These are phyloP conservation scores for Ophiosphaerella korrae DNA, from an alignment of 2,329 filamentous ascomycete genomes.

Conservation along the genomic window DNA sequence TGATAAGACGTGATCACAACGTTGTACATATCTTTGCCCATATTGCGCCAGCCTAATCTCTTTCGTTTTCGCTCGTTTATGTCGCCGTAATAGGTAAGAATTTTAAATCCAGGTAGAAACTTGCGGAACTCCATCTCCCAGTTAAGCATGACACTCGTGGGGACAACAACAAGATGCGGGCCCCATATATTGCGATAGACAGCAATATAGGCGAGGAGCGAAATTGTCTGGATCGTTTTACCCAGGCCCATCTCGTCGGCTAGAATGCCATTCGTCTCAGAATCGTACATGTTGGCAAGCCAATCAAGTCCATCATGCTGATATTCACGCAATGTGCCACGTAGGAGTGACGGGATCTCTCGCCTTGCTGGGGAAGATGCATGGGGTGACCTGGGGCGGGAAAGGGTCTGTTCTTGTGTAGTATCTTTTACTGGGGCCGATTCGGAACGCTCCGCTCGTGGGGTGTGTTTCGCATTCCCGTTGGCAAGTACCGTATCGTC, in stretches of 20 bases:
- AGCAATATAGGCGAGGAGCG: conserved; percentile 88
- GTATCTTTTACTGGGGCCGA: conserved; percentile 19
- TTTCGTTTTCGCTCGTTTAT: conserved; percentile 91
- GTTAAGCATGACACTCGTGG: conserved; percentile 97
- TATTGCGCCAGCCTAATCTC: conserved; percentile 89
- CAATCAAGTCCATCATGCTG: conserved; percentile 97
- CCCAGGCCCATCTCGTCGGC: conserved; percentile 98
- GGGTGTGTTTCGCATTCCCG: conserved; percentile 9
- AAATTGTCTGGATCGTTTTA: conserved; percentile 98
- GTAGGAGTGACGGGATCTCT: conserved; percentile 65
- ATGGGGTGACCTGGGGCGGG: conserved; percentile 30
- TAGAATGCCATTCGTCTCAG: conserved; percentile 92
- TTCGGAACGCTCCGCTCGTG: conserved; percentile 20
- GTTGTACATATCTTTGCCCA: conserved; percentile 80
- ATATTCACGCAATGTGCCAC: conserved; percentile 90
- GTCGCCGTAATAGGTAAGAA: conserved; percentile 93
- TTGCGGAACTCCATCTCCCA: conserved; percentile 99
- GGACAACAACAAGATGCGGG: conserved; percentile 92
- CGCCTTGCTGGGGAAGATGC: conserved; percentile 38
- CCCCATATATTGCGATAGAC: conserved; percentile 93
- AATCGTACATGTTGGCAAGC: conserved; percentile 90
- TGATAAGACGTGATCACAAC: conserved; percentile 98
- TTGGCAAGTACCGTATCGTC: conserved; percentile 18
- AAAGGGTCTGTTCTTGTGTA: conserved; percentile 17
- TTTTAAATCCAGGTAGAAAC: conserved; percentile 97